Conservation (phyloP, 305 asterid species). For the Fraxinus ornus region DNA sequence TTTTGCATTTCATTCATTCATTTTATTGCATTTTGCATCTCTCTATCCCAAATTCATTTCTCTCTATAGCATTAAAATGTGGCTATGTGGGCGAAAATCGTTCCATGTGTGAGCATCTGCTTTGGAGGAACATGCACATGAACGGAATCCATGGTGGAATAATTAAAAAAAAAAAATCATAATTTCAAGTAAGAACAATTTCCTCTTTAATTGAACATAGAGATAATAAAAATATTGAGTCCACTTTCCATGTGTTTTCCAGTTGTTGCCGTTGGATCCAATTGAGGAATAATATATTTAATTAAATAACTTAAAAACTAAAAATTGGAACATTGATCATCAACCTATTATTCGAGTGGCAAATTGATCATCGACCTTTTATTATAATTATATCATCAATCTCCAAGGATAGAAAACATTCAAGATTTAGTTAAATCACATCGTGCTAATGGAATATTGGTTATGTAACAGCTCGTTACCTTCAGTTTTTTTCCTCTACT, state of each 20-base stretch:
- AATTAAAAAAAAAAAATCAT: slow-evolving; percentile 5
- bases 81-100: slow-evolving; percentile 9
- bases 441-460: too few species aligned
- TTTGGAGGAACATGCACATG: slow-evolving; percentile 27
- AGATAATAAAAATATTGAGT: not conserved
- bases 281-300: slow-evolving; percentile 3
- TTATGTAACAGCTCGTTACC: too few species aligned
- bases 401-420: not conserved
- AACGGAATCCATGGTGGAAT: slow-evolving; percentile 25
- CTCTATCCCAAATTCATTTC: too few species aligned
- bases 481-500: not conserved
- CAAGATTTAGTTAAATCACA: not conserved
- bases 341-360: not conserved
- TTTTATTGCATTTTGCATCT: too few species aligned
- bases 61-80: not conserved
- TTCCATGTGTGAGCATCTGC: slow-evolving; percentile 34
- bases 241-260: slow-evolving; percentile 55
- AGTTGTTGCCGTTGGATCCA: slow-evolving; percentile 32
- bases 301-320: not conserved
- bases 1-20: too few species aligned
- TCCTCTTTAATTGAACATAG: slow-evolving; percentile 14
- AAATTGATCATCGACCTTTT: not conserved
- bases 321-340: not conserved
- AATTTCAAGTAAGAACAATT: slow-evolving; percentile 24
- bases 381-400: not conserved